Evolutionary conservation across 1,284 basidiomycete genomes (phyloP).

Genomic region (Cryptococcus deneoformans): DNA sequence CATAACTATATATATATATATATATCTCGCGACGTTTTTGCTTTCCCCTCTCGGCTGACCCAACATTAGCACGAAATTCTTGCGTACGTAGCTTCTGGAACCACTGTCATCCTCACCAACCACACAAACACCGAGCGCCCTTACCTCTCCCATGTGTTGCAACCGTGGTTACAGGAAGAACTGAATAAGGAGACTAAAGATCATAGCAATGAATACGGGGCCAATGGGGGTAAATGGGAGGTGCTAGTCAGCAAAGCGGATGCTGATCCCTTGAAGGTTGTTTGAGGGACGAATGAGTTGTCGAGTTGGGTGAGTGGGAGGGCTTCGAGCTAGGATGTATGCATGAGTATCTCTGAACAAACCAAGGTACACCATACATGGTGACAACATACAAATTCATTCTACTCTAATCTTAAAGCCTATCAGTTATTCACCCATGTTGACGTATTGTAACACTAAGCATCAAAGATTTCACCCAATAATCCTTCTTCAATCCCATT

Average conservation of each 20-base stretch:
- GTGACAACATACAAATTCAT: background rate
- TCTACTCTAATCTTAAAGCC: no score
- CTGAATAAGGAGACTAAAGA: slow-evolving; percentile 56
- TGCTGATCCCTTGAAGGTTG: slow-evolving; percentile 37
- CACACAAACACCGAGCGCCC: slow-evolving; percentile 88
- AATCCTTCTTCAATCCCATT: slow-evolving; percentile 75
- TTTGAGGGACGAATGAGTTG: slow-evolving; percentile 9
- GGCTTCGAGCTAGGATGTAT: background rate
- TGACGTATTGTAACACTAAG: slow-evolving; percentile 2
- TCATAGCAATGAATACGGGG: slow-evolving; percentile 16
- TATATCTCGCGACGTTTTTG: slow-evolving; percentile 1
- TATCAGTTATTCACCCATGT: no score
- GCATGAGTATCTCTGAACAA: background rate
- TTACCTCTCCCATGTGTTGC: slow-evolving; percentile 66
- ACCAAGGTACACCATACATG: no score
- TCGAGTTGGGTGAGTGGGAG: background rate
- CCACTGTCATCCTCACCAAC: slow-evolving; percentile 74
- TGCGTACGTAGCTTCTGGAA: slow-evolving; percentile 67
- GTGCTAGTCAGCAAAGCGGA: slow-evolving; percentile 43
- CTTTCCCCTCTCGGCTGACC: no score
- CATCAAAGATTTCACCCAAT: slow-evolving; percentile 82
- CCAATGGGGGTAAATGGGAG: slow-evolving; percentile 32
- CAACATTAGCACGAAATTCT: slow-evolving; percentile 71
- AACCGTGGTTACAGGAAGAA: slow-evolving; percentile 59
- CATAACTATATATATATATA: slow-evolving; percentile 1